phyloP scores from a whole-genome alignment of 2,329 filamentous ascomycete species.

The Elsinoe arachidis region DNA sequence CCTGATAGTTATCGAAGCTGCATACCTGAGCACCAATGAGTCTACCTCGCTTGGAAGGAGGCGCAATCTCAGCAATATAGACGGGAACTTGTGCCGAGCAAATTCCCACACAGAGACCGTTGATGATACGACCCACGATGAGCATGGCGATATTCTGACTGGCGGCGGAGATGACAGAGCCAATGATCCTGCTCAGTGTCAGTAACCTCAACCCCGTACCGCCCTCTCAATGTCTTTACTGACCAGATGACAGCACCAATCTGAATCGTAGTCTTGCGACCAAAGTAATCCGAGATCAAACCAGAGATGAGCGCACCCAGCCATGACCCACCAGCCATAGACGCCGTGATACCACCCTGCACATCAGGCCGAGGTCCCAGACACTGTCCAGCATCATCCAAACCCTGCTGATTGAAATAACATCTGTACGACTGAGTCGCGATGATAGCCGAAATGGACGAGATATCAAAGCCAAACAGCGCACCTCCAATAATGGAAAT shows the following conservation, averaged over 20 bases:
- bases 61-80: conserved; percentile 59
- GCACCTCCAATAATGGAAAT: conserved; percentile 48
- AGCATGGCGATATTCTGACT: conserved; percentile 62
- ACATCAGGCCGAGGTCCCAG: conserved; percentile 45
- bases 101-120: conserved; percentile 66
- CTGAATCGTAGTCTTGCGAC: conserved; percentile 47
- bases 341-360: conserved; percentile 61
- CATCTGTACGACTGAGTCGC: conserved; percentile 60
- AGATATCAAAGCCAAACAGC: conserved; percentile 72
- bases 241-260: conserved; percentile 33
- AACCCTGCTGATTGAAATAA: conserved; percentile 56
- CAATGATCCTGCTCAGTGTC: conserved; percentile 42
- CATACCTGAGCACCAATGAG: conserved; percentile 52
- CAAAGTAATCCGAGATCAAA: conserved; percentile 49
- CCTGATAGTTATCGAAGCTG: too few relatives aligned
- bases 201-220: not conserved
- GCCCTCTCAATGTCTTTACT: not conserved
- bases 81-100: conserved; percentile 61
- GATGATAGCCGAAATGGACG: conserved; percentile 57
- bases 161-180: conserved; percentile 54
- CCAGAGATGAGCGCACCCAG: conserved; percentile 54
- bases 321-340: conserved; percentile 65
- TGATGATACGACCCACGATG: conserved; percentile 60
- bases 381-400: conserved; percentile 34
- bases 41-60: conserved; percentile 49